Conservation (phyloP, 306 rosid genomes). For the Leucaena leucocephala region DNA sequence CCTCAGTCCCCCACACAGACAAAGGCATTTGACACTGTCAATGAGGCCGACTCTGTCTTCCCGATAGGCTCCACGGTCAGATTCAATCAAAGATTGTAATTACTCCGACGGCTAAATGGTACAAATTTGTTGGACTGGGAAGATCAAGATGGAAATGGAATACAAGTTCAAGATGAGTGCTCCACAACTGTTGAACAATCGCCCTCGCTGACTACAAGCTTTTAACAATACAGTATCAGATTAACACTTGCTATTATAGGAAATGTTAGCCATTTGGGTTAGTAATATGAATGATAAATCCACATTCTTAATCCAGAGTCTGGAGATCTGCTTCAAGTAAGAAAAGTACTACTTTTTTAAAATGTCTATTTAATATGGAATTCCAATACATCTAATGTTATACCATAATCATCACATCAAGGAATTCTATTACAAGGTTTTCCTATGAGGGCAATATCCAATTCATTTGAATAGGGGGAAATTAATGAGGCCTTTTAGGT, state of each 20-base stretch:
- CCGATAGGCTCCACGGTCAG: constrained; percentile 38
- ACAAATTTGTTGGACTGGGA: constrained; percentile 18
- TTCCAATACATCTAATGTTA: constrained; percentile 45
- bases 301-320: constrained; percentile 28
- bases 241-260: constrained; percentile 10
- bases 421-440: constrained; percentile 38
- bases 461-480: constrained; percentile 36
- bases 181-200: not conserved
- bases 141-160: not conserved
- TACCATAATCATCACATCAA: constrained; percentile 44
- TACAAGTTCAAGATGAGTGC: not conserved
- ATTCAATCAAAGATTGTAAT: constrained; percentile 33
- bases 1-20: constrained; percentile 46
- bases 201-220: not conserved
- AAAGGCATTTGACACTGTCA: constrained; percentile 45
- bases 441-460: constrained; percentile 42
- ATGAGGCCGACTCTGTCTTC: constrained; percentile 36
- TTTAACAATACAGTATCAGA: constrained; percentile 14
- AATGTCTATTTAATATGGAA: constrained; percentile 36
- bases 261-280: not conserved
- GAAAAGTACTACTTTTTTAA: constrained; percentile 24
- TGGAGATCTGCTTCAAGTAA: constrained; percentile 42
- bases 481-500: constrained; percentile 54
- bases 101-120: not conserved
- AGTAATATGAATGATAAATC: constrained; percentile 34